Evolutionary conservation across 345 rosid species (phyloP), one percentile per base, ranked within the genome.

Genomic region (Orychophragmus violaceus): DNA sequence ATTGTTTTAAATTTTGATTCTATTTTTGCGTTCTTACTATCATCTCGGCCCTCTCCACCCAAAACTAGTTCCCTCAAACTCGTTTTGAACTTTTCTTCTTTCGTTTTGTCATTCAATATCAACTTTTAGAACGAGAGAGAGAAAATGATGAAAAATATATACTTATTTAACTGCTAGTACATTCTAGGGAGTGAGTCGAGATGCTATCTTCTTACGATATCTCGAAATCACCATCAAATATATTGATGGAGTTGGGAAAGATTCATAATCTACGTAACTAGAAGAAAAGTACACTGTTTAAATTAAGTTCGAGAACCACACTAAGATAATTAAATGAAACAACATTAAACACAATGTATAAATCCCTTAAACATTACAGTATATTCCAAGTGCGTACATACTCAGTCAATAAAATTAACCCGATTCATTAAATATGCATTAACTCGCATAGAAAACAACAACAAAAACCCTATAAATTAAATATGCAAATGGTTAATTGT

Each of bases 401-500:
- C 0, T 48, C 21, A 29, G 71, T 72, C 71, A 72, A 58, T 58
- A 37, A 7, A 64, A 37, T 39, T 16, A 39, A 58, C 21, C 10
- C 37, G 60, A 16, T 16, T 29, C 46, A 58, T 59, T 65, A 50
- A 48, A 30, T 65, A 28, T 30, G 39, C 53, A 64, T 48, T 57
- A 59, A 65, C 55, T 8, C 33, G n/a, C 71, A 58, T 3, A 21
- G 36, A 49, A 45, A 62, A 52, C 23, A 37, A 7, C 33, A 62
- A 69, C n/a, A 36, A 28, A 62, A 25, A 4, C 21, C 48, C 46
- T 65, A 58, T 58, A 72, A 39, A 58, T 37, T 58, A 72, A 39
- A 58, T 37, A 51, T 13, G 30, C 24, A 52, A 24, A 28, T 46
- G 59, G 51, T 28, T 14, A 6, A 16, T 46, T 8, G 21, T 33